Base-by-base conservation (phyloP, 139 green algal genomes). In the Nannochloris sp. region DNA sequence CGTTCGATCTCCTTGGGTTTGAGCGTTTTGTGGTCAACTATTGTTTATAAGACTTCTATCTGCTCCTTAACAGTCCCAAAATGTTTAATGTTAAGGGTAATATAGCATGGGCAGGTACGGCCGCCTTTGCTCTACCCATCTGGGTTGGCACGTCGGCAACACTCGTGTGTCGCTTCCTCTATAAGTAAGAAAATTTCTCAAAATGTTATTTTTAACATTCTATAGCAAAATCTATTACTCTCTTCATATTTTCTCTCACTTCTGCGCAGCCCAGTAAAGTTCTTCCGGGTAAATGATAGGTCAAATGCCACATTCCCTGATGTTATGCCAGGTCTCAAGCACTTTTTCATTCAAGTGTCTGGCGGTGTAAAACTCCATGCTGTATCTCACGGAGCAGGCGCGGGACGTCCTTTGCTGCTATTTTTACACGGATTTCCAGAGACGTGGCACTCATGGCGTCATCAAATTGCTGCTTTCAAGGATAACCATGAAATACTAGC, bases 401-500 rank as follows among this genome's bases (percentile, higher is more conserved):
- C 29, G 10, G 44, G 56, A 56, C 76, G 75, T 65, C 66, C 70
- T 25, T 67, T 87, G 33, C 65, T 89, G 75, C 64, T 89, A 44
- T 70, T 84, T 13, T 25, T 89, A 24, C 83, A 89, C 47, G 83
- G 83, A 39, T 87, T 89, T 47, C 83, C 83, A 23, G 80, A 87
- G 75, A 53, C 51, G 8, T 74, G 66, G 61, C 63, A 51, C 35
- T 68, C 45, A 34, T 78, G 74, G 67, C 51, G 74, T 19, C 24
- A 65, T 30, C 69, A 75, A 59, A 15, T 77, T 6, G 45, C 54
- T 30, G 62, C 60, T 2, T 74, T 86, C 32, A 38, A 54, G 13
- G 36, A 75, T 1, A 62, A 76, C 6, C 86, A 79, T 33, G 79
- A 87, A 23, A 73, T 86, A 23, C 73, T 83, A 32, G 83, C 83